phyloP scores from a whole-genome alignment of 2,329 filamentous ascomycete genomes.

The Epichloe baconii region DNA sequence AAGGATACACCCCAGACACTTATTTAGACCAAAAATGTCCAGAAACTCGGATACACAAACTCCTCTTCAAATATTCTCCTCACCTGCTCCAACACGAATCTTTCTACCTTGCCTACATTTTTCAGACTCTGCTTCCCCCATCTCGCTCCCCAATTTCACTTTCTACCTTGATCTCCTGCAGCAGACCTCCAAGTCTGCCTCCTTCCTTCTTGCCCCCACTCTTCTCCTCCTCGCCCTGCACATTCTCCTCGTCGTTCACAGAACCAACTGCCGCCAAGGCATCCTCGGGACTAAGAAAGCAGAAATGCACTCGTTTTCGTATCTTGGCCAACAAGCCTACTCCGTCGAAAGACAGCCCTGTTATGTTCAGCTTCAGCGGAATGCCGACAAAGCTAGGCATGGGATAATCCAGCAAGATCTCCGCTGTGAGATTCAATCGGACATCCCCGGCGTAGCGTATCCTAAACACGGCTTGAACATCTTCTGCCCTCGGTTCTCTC shows the following conservation, averaged over 20 bases:
- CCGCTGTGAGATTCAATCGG: conserved; percentile 76
- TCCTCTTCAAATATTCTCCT: conserved; percentile 96
- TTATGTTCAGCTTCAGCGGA: conserved; percentile 87
- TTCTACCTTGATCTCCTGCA: conserved; percentile 91
- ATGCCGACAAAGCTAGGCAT: conserved; percentile 98
- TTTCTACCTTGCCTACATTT: conserved; percentile 97
- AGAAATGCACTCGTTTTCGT: conserved; percentile 78
- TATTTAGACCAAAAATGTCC: conserved; percentile 77
- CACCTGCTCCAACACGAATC: conserved; percentile 93
- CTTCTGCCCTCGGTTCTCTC: conserved; percentile 66
- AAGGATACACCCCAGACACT: background rate
- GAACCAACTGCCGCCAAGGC: conserved; percentile 57
- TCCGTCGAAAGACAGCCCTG: conserved; percentile 87
- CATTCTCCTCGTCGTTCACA: conserved; percentile 23
- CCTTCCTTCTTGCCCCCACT: conserved; percentile 15
- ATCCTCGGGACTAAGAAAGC: conserved; percentile 86
- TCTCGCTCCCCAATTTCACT: conserved; percentile 94
- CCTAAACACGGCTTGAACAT: conserved; percentile 85
- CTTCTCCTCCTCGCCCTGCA: conserved; percentile 10
- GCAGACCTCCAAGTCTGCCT: conserved; percentile 51
- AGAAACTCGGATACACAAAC: conserved; percentile 96
- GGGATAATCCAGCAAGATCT: conserved; percentile 93
- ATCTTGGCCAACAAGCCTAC: conserved; percentile 89
- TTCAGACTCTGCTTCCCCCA: conserved; percentile 89
- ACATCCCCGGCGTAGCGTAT: conserved; percentile 84